These are phyloP conservation scores for Collybia mongolica DNA, from an alignment of 768 basidiomycete genomes.

Conservation along the genomic window DNA sequence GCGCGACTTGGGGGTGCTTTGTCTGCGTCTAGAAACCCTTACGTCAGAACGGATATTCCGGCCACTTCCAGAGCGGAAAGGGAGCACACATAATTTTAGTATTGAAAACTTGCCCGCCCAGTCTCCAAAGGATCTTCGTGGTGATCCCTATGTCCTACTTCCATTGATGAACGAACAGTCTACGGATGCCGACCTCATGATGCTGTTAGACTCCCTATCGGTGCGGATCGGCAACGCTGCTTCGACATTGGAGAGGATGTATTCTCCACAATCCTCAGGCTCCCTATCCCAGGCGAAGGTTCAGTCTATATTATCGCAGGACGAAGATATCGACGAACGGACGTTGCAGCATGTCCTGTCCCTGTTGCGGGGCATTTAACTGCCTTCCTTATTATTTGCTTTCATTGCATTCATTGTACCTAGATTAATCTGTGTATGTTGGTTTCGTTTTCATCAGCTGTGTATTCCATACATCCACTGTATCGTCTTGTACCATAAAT, in stretches of 20 bases:
- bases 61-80: conserved; percentile 40
- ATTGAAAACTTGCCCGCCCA: conserved; percentile 28
- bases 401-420: neutral
- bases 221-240: conserved; percentile 76
- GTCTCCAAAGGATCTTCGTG: conserved; percentile 41
- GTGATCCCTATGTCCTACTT: conserved; percentile 61
- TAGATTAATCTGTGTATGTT: too few species aligned
- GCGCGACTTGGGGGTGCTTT: conserved; percentile 67
- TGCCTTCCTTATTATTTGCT: conserved; percentile 7
- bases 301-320: conserved; percentile 31
- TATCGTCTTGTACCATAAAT: too few species aligned
- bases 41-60: conserved; percentile 62
- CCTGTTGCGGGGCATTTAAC: conserved; percentile 25
- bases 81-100: conserved; percentile 35
- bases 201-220: conserved; percentile 74
- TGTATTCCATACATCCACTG: too few species aligned
- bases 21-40: conserved; percentile 79
- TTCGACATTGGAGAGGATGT: conserved; percentile 29
- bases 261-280: conserved; percentile 11
- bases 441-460: too few species aligned
- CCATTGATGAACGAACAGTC: conserved; percentile 70
- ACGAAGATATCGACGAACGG: conserved; percentile 44
- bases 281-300: conserved; percentile 26
- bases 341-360: conserved; percentile 43
- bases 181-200: conserved; percentile 69